Conservation (phyloP, 768 basidiomycete species). For the Gloeopeniophorella convolvens region DNA sequence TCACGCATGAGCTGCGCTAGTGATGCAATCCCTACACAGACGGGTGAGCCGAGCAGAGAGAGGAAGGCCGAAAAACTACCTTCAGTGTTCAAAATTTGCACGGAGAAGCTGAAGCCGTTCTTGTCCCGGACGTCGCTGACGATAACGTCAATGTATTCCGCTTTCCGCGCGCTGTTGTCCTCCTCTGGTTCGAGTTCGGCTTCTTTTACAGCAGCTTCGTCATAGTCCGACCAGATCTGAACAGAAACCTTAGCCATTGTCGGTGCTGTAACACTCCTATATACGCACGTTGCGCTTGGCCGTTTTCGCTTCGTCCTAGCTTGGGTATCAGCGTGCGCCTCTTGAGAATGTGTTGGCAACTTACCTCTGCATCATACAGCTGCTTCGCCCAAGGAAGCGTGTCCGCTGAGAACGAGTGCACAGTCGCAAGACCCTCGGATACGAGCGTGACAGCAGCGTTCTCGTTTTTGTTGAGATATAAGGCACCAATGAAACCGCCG, state of each 20-base stretch:
- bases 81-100: constrained; percentile 89
- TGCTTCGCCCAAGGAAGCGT: constrained; percentile 71
- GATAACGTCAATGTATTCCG: constrained; percentile 90
- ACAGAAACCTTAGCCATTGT: background rate
- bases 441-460: constrained; percentile 83
- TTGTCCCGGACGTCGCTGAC: constrained; percentile 77
- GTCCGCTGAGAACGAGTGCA: constrained; percentile 87
- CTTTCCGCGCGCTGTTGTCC: constrained; percentile 50
- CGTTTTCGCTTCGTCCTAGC: constrained; percentile 73
- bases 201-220: constrained; percentile 60
- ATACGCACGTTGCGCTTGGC: constrained; percentile 65
- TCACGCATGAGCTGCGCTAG: constrained; percentile 93
- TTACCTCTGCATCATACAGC: constrained; percentile 78
- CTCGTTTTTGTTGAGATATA: constrained; percentile 79
- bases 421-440: constrained; percentile 80
- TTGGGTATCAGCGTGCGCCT: background rate
- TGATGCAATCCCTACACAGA: constrained; percentile 68
- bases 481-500: constrained; percentile 89
- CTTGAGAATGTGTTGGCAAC: constrained; percentile 7
- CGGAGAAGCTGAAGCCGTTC: constrained; percentile 80
- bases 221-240: constrained; percentile 85
- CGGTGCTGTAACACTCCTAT: background rate
- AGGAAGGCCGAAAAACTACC: constrained; percentile 40
- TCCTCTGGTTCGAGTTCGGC: constrained; percentile 41
- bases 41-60: background rate